Conservation (phyloP, 441 rosid genomes). For the Pelargonium myrrhifolium region DNA sequence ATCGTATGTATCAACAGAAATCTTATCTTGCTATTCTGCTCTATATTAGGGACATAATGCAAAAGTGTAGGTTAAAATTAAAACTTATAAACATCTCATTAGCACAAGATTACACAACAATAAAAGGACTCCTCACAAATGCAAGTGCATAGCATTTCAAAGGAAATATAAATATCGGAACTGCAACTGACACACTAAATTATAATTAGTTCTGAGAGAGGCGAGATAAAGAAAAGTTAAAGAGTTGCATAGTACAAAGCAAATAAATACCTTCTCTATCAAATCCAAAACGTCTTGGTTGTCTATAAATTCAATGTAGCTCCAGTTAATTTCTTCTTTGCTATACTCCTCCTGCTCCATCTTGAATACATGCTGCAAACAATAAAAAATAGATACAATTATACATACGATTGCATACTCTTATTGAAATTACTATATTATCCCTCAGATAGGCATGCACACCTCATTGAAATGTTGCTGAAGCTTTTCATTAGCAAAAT, state of each 20-base stretch:
- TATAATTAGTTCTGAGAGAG: background rate
- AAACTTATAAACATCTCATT: background rate
- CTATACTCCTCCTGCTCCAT: constrained; percentile 86
- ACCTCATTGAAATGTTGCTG: constrained; percentile 88
- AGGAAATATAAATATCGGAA: background rate
- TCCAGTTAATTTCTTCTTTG: constrained; percentile 50
- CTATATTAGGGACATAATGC: background rate
- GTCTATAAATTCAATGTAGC: constrained; percentile 35
- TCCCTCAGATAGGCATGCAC: constrained; percentile 13
- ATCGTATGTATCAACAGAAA: background rate
- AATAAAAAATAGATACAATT: background rate
- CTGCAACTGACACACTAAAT: background rate
- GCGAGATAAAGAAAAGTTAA: background rate
- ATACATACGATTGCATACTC: constrained; percentile 1
- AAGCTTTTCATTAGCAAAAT: constrained; percentile 75
- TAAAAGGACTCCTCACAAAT: background rate
- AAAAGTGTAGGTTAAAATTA: background rate
- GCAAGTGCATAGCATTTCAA: background rate
- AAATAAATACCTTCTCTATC: constrained; percentile 43
- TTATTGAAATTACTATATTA: constrained; percentile 9
- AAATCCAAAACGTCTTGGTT: constrained; percentile 72
- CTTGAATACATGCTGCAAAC: constrained; percentile 65
- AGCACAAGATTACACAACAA: background rate
- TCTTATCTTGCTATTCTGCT: background rate
- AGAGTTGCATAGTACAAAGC: background rate